Evolutionary conservation across 306 rosid species (phyloP), one percentile per base, ranked within the genome.

Genomic region (Vigna radiata): DNA sequence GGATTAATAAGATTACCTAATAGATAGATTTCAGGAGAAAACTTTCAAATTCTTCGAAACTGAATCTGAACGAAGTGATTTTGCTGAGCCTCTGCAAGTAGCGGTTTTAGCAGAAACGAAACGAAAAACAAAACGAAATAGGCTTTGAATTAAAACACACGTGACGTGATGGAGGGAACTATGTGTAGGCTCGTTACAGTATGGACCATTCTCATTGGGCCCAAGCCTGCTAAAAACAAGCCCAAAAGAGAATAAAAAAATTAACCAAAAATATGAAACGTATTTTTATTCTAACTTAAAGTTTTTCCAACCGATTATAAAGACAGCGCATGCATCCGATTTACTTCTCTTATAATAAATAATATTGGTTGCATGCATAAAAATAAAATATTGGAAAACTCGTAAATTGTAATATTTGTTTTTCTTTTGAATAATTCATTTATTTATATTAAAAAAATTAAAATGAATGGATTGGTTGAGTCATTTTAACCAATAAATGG

Each of bases 141-240:
- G 73, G 66, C 25, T 54, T 59, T 65, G 43, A 68, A 41, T 5
- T 72, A 72, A 72, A 72, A 41, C 64, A 58, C 4, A 7, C 6
- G 43, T 0, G 5, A 7, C 6, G 43, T 0, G 5, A 46, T 41
- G 59, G 62, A 47, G 52, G 79, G 62, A 75, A 61, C 79, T 16
- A 23, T 23, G 3, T 15, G 52, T 76, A 65, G 73, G 80, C 80
- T 25, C 31, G 3, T 11, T 58, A 16, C 8, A 25, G 11, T 2
- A 4, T 27, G 64, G 73, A 13, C 10, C 4, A 5, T 43, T 47
- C 19, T 41, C n/a, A 4, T 16, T 7, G 1, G 72, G 69, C 61
- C 54, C 76, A 66, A 54, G 31, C 61, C 61, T 10, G 31, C 15
- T 1, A 19, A 53, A 18, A 3, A 19, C 3, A 19, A 54, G 0